Base-by-base conservation (phyloP, 2,329 filamentous ascomycete genomes). In the Periconia sp. region DNA sequence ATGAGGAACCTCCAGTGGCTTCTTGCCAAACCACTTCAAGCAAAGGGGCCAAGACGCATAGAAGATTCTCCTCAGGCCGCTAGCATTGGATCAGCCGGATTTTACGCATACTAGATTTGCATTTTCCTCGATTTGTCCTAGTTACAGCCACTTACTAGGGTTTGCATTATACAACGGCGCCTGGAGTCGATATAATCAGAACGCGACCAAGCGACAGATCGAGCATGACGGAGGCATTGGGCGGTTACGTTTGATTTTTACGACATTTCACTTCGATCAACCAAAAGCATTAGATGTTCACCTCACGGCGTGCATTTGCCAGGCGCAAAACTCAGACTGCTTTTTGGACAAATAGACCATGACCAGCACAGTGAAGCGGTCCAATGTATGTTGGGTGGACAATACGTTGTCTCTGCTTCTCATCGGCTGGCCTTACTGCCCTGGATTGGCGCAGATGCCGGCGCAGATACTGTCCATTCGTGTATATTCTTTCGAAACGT, bases 271-370 rank as follows among this genome's bases (percentile, higher is more conserved):
- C 37, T 47, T 48, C 43, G 52, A 43, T 26, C 18, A 30, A 32
- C 39, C 48, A 57, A 67, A 68, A 67, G 63, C 59, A 67, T 66
- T 69, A 68, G 64, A 69, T 50, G 56, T 54, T 54, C 54, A 48
- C 56, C 57, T 59, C 56, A 59, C 51, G 56, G 51, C 52, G 50
- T 55, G 61, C 59, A 65, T 66, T 61, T 61, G 52, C 56, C 52
- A 48, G 62, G 62, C 57, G 63, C 61, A 65, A 58, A 46, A 46
- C 43, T 45, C 43, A 39, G 36, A 13, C 25, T 35, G 40, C 16
- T 38, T 28, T 21, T 6, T 15, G 41, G 42, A 18, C 43, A 45
- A 40, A 16, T 50, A 50, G 46, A 50, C 31, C 34, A 40, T 24
- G 24, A 33, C 11, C 9, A 22, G 22, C n/a, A 18, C 37, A 35